Percentiles rank a stretch among this genome's conserved stretches.
Evolutionary conservation across 2,329 filamentous ascomycete genomes (phyloP).

Genomic region (Trichoderma guizhouense): DNA sequence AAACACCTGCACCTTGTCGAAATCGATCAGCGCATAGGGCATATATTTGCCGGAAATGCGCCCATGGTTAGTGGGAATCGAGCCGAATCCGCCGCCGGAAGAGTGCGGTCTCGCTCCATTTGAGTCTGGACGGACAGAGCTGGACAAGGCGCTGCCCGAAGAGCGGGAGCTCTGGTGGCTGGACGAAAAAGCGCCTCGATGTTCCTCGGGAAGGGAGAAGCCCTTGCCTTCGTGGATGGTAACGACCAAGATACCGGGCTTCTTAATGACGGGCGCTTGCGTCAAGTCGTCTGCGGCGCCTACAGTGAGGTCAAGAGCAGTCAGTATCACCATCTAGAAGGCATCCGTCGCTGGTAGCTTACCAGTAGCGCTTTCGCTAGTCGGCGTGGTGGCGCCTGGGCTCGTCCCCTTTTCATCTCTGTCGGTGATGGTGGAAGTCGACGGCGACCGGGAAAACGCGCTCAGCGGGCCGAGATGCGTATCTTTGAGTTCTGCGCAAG

Average conservation of each 20-base stretch:
- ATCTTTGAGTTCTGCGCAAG: conserved; percentile 73
- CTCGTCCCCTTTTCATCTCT: conserved; percentile 58
- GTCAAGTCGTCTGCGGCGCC: conserved; percentile 82
- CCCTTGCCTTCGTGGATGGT: conserved; percentile 91
- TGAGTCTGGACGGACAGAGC: conserved; percentile 53
- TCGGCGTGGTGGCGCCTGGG: conserved; percentile 54
- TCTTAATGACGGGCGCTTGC: conserved; percentile 65
- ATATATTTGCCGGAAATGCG: conserved; percentile 95
- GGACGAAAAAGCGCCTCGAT: conserved; percentile 72
- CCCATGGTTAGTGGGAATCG: conserved; percentile 88
- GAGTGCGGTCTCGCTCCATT: conserved; percentile 73
- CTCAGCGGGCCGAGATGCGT: conserved; percentile 90
- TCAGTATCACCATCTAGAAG: not conserved
- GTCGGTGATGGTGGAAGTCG: conserved; percentile 80
- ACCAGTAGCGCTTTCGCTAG: conserved; percentile 75
- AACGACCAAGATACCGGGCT: conserved; percentile 93
- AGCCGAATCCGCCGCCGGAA: conserved; percentile 77
- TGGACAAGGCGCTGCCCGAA: conserved; percentile 50
- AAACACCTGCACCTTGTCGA: conserved; percentile 98
- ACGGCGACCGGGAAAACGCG: conserved; percentile 87
- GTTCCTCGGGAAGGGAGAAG: conserved; percentile 87
- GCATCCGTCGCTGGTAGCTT: conserved; percentile 30
- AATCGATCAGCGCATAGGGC: conserved; percentile 93
- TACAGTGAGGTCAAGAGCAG: conserved; percentile 35
- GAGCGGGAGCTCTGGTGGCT: conserved; percentile 74